phyloP scores from a whole-genome alignment of 345 rosid genomes.

The Carallia pectinifolia region DNA sequence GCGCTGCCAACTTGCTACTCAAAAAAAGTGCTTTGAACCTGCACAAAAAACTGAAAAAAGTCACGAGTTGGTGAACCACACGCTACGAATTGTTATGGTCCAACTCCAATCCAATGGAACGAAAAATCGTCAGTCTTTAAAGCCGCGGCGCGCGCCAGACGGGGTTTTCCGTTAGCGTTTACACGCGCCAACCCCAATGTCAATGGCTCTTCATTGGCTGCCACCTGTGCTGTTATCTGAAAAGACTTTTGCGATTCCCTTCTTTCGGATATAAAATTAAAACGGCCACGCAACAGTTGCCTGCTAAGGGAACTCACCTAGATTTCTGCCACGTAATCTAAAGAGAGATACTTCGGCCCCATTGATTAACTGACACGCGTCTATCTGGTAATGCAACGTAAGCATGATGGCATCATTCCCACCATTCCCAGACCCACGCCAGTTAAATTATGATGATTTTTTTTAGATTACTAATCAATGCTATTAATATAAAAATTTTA shows the following conservation, averaged over 20 bases:
- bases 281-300: conserved; percentile 14
- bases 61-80: conserved; percentile 34
- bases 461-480: no score
- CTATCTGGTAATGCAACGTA: neutral
- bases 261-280: neutral
- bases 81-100: neutral
- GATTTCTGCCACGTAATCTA: neutral
- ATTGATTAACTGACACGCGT: neutral
- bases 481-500: no score
- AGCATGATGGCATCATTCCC: conserved; percentile 7
- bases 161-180: neutral
- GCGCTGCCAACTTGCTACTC: no score
- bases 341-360: neutral
- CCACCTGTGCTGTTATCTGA: conserved; percentile 1
- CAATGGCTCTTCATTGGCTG: conserved; percentile 11
- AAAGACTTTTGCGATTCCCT: neutral
- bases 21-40: no score
- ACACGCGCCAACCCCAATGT: neutral
- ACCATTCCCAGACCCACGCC: no score
- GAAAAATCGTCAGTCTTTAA: neutral
- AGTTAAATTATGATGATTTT: no score
- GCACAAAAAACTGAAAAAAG: neutral
- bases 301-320: neutral
- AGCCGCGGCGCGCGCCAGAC: neutral
- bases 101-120: no score